Evolutionary conservation across 441 rosid genomes (phyloP).

Genomic region (Cnidoscolus chayamansa): DNA sequence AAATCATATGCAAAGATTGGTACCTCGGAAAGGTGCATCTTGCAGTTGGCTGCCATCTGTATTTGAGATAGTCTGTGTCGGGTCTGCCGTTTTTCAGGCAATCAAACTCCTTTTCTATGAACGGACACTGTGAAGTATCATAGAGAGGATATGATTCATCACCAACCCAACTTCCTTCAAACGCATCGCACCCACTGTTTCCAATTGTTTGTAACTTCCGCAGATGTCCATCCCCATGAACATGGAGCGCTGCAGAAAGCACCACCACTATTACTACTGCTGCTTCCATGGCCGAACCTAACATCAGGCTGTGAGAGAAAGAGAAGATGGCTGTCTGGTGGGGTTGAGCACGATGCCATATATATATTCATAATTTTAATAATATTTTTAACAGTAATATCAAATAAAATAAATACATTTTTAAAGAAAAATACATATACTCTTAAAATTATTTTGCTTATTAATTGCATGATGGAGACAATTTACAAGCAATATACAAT

Average conservation of each 20-base stretch:
- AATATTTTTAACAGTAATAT: too few species aligned
- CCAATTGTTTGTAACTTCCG: not conserved
- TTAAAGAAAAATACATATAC: too few species aligned
- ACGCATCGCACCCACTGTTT: constrained; percentile 44
- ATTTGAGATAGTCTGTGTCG: constrained; percentile 55
- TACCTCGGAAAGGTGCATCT: constrained; percentile 69
- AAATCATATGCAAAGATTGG: constrained; percentile 5
- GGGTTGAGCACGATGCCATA: too few species aligned
- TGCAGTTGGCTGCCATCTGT: constrained; percentile 72
- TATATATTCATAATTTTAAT: too few species aligned
- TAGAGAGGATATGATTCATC: constrained; percentile 71
- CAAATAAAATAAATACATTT: too few species aligned
- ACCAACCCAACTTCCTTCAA: constrained; percentile 68
- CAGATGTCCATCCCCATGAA: constrained; percentile 4
- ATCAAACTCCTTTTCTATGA: constrained; percentile 71
- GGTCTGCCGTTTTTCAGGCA: constrained; percentile 75
- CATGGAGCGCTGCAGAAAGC: constrained; percentile 8
- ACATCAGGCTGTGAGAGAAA: constrained; percentile 20
- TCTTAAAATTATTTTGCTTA: too few species aligned
- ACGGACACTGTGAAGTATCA: constrained; percentile 55
- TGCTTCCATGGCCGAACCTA: constrained; percentile 7
- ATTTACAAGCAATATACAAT: too few species aligned
- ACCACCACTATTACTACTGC: not conserved
- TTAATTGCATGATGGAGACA: too few species aligned
- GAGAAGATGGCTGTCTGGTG: not conserved